Conservation (phyloP, 202 grass and related monocot genomes). For the Eragrostis tef region DNA sequence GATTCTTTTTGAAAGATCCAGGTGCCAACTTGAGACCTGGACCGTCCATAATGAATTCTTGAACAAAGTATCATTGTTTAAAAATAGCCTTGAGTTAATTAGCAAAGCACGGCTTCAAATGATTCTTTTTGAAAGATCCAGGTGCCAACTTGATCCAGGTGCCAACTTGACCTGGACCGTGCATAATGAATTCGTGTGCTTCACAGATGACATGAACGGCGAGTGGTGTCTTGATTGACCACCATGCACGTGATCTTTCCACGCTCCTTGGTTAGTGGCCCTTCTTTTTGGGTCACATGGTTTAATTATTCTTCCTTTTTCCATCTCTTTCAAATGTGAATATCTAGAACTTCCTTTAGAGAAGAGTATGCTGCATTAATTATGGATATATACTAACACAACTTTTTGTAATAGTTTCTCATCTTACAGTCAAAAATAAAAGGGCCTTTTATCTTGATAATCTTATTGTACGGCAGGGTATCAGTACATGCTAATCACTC, state of each 20-base stretch:
- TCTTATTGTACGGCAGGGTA: too few relatives aligned
- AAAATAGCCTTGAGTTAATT: background rate
- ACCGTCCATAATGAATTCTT: too few relatives aligned
- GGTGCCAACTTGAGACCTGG: background rate
- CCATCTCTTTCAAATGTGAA: background rate
- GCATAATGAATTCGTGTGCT: background rate
- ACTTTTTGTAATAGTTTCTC: too few relatives aligned
- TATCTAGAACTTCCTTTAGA: background rate
- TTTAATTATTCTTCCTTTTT: background rate
- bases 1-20: background rate
- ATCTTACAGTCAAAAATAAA: too few relatives aligned
- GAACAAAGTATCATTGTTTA: constrained; percentile 16
- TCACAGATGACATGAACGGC: background rate
- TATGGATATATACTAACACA: background rate
- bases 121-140: background rate
- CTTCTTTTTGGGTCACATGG: background rate
- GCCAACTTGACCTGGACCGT: background rate
- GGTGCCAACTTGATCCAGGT: background rate
- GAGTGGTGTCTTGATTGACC: background rate
- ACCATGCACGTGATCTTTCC: background rate
- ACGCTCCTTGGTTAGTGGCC: background rate
- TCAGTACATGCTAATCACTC: too few relatives aligned
- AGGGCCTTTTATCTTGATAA: too few relatives aligned
- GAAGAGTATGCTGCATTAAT: background rate
- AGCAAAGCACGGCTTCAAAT: background rate